phyloP scores from a whole-genome alignment of 78 protist genomes.

The Polysphondylium violaceum region DNA sequence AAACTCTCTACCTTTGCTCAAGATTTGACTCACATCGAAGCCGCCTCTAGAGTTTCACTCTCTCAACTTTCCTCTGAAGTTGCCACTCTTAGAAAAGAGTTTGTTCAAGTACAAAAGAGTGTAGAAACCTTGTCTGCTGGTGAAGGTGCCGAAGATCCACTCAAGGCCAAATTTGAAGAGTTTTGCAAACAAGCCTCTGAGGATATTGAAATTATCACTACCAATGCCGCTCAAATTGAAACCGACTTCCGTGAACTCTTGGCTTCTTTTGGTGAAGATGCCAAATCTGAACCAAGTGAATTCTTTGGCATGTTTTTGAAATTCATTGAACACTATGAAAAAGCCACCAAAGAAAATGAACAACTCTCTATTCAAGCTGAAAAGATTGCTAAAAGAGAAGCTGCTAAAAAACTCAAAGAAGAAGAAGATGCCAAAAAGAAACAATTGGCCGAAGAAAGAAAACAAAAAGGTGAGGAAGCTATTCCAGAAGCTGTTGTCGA shows the following conservation, averaged over 20 bases:
- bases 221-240: slow-evolving; percentile 39
- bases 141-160: slow-evolving; percentile 1
- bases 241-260: slow-evolving; percentile 18
- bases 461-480: slow-evolving; percentile 54
- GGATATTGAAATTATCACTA: slow-evolving; percentile 44
- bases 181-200: slow-evolving; percentile 27
- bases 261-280: slow-evolving; percentile 59
- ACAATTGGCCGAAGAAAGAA: slow-evolving; percentile 48
- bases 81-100: slow-evolving; percentile 65
- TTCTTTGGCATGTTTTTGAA: slow-evolving; percentile 64
- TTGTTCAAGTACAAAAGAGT: slow-evolving; percentile 43
- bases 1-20: slow-evolving; percentile 7
- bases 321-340: slow-evolving; percentile 56
- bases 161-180: slow-evolving; percentile 42
- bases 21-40: slow-evolving; percentile 52
- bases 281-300: slow-evolving; percentile 68
- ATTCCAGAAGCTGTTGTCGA: slow-evolving; percentile 72
- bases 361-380: slow-evolving; percentile 48
- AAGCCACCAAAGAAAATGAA: slow-evolving; percentile 66
- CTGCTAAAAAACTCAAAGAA: slow-evolving; percentile 74
- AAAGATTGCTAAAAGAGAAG: slow-evolving; percentile 80
- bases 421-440: slow-evolving; percentile 77
- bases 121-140: slow-evolving; percentile 8
- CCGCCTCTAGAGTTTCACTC: slow-evolving; percentile 49
- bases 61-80: slow-evolving; percentile 24